Evolutionary conservation across 345 rosid species (phyloP), one percentile per base, ranked within the genome.

Genomic region (Moricandia arvensis): DNA sequence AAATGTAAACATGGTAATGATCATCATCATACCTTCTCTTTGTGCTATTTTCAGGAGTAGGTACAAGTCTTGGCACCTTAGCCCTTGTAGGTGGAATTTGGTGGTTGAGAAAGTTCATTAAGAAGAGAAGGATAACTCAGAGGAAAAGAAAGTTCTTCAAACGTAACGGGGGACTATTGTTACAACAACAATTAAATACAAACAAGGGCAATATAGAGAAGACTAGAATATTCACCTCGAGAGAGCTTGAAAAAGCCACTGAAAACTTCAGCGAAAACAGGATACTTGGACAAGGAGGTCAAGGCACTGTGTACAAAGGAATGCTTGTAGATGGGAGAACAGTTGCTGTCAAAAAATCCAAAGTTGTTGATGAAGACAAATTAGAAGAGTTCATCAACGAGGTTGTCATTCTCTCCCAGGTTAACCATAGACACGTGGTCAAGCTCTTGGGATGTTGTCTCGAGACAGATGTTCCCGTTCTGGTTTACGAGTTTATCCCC

Each of bases 351-450:
- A 86, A 82, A 63, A 86, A 82, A 62, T 80, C 86, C 0, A 76
- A 72, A 63, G 30, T 1, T 63, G 68, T 82, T 6, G 82, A 86
- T 5, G 59, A 65, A 7, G 78, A 74, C 59, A 83, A 82, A 62
- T 71, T 79, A 7, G 78, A 78, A 18, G 85, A 79, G 59, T 86
- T 83, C 68, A 72, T 86, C 49, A 83, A 83, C 62, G 85, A 86
- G 11, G 74, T 86, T 1, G 27, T 68, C 15, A 82, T 86, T 2
- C 80, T 85, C 2, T 81, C 84, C 0, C 84, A 80, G 37, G 76
- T 85, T 63, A 80, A 85, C 49, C 87, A 78, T 34, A 59, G 75
- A 58, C 76, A 84, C 75, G 47, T 62, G 9, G 66, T 62, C 47
- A 62, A 62, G 8, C 66, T 62, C 27, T 2, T 85, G 5, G 85